Conservation (phyloP, 2,329 filamentous ascomycete species). For the Penicillium griseofulvum region DNA sequence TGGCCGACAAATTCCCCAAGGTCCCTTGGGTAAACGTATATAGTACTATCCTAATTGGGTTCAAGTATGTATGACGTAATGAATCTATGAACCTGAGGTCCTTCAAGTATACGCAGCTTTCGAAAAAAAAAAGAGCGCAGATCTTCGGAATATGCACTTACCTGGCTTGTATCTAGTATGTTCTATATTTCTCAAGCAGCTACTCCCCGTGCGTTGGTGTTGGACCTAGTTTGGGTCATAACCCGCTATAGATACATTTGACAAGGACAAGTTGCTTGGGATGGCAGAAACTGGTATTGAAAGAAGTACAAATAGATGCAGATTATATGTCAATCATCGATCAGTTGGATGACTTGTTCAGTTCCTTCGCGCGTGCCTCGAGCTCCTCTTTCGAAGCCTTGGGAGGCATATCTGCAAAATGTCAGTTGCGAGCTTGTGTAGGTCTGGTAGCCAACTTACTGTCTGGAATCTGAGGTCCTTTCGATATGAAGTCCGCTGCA, state of each 20-base stretch:
- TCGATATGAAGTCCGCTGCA: slow-evolving; percentile 37
- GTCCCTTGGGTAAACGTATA: no score
- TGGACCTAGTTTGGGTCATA: not conserved
- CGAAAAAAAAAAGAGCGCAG: not conserved
- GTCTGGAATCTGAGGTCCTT: slow-evolving; percentile 48
- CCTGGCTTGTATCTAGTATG: not conserved
- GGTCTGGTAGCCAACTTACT: slow-evolving; percentile 24
- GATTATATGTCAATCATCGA: not conserved
- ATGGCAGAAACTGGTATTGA: not conserved
- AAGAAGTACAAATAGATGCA: not conserved
- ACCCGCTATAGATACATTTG: not conserved
- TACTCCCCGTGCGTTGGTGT: not conserved
- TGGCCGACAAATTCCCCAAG: no score
- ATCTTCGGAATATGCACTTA: not conserved
- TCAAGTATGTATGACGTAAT: slow-evolving; percentile 17
- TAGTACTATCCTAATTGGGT: no score
- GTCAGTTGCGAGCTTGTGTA: not conserved
- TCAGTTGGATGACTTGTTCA: slow-evolving; percentile 48
- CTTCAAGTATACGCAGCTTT: not conserved
- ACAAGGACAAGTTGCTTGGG: not conserved
- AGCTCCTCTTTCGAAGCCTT: slow-evolving; percentile 63
- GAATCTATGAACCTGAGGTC: not conserved
- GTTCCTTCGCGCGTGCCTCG: slow-evolving; percentile 60
- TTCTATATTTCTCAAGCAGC: not conserved
- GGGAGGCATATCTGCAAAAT: slow-evolving; percentile 39